Conservation (phyloP, 345 rosid species). For the Pistacia atlantica region DNA sequence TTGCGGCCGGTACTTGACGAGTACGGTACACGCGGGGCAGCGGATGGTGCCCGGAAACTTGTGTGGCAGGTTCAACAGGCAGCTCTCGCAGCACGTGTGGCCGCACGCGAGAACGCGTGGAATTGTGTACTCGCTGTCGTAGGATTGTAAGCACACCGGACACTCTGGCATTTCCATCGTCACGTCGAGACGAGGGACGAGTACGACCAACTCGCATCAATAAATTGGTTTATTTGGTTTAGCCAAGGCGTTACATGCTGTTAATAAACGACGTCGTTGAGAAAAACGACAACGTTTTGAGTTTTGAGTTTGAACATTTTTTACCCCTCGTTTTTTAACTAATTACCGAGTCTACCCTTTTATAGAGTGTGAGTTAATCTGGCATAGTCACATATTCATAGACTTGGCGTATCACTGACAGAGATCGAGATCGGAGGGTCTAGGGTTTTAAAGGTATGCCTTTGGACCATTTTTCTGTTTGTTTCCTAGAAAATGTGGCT, state of each 20-base stretch:
- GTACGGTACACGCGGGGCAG: constrained; percentile 85
- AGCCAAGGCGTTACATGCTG: background rate
- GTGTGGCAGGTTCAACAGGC: constrained; percentile 65
- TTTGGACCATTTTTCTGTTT: background rate
- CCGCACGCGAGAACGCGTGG: constrained; percentile 91
- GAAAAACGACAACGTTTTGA: background rate
- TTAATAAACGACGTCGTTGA: background rate
- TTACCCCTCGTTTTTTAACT: background rate
- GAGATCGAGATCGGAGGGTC: constrained; percentile 8
- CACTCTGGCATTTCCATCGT: constrained; percentile 71
- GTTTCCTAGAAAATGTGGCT: background rate
- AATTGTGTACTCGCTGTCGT: constrained; percentile 55
- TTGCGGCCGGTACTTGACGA: constrained; percentile 72
- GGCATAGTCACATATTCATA: background rate
- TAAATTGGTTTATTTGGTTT: too few relatives aligned
- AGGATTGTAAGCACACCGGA: constrained; percentile 79
- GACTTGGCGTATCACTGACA: background rate
- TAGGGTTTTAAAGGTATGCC: constrained; percentile 14
- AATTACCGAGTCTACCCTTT: background rate
- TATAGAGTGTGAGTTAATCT: background rate
- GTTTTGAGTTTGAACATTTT: background rate
- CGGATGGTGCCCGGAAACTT: constrained; percentile 66
- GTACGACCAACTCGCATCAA: too few relatives aligned
- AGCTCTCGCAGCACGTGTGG: constrained; percentile 76
- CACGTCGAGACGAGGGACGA: too few relatives aligned